phyloP scores from a whole-genome alignment of 1,284 basidiomycete genomes.

The Cerioporus squamosus region DNA sequence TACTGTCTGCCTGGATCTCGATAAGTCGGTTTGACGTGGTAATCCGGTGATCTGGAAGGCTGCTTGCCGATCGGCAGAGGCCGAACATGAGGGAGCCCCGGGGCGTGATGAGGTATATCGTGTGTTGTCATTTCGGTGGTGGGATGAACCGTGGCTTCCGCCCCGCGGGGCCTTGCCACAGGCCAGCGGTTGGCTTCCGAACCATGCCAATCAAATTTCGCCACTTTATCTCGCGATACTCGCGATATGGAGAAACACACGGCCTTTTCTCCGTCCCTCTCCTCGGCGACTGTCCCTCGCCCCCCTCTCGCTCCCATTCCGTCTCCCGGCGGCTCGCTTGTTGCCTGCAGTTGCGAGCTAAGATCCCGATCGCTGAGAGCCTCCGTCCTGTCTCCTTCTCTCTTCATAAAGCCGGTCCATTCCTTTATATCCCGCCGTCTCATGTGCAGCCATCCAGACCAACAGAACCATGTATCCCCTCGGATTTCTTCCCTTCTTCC shows the following conservation, averaged over 20 bases:
- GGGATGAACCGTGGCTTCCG: slow-evolving; percentile 13
- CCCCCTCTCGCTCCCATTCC: neutral
- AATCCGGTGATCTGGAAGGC: slow-evolving; percentile 3
- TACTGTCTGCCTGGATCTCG: slow-evolving; percentile 2
- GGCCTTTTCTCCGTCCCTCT: neutral
- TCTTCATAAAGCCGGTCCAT: slow-evolving; percentile 16
- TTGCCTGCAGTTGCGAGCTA: slow-evolving; percentile 5
- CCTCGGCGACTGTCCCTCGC: neutral
- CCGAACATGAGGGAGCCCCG: neutral
- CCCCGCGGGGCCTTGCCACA: slow-evolving; percentile 1
- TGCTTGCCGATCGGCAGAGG: slow-evolving; percentile 7
- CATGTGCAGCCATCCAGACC: slow-evolving; percentile 12
- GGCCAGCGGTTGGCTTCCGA: neutral
- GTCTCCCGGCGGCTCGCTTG: slow-evolving; percentile 8
- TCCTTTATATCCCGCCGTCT: slow-evolving; percentile 15
- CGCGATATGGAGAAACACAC: slow-evolving; percentile 13
- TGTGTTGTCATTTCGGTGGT: slow-evolving; percentile 18
- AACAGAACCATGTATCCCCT: slow-evolving; percentile 44
- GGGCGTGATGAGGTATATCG: slow-evolving; percentile 3
- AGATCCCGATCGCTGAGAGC: slow-evolving; percentile 18
- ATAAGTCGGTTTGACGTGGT: neutral
- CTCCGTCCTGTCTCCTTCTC: slow-evolving; percentile 19
- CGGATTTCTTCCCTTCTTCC: slow-evolving; percentile 61
- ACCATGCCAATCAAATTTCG: slow-evolving; percentile 21
- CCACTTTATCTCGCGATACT: slow-evolving; percentile 16